Evolutionary conservation across 2,329 filamentous ascomycete species (phyloP), one percentile per base, ranked within the genome.

Genomic region (Penicillium sp.): DNA sequence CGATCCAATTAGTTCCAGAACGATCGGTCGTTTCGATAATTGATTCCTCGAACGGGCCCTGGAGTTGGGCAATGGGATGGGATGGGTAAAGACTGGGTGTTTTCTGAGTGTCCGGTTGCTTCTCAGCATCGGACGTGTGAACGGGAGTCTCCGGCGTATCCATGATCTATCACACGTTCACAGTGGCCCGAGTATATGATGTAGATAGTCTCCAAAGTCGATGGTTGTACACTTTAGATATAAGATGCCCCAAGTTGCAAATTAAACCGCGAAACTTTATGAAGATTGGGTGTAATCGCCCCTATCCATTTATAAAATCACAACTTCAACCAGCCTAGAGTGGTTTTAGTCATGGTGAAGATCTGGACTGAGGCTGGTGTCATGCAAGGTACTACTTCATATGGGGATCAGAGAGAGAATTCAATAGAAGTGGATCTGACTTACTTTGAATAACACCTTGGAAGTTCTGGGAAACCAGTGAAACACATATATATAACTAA

Each of bases 1-100:
- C 68, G 5, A 71, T 58, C 62, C 70, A 66, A 13, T 73, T 59
- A 31, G 54, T 59, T 10, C 57, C 54, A 9, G 61, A 48, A 16
- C 58, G 60, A 34, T 69, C 56, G 22, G 64, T 60, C 11, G 75
- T 69, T 59, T 78, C 76, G 16, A 71, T 40, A 49, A 78, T 77
- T 5, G 76, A 78, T 61, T 78, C 76, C 57, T 78, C 75, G 57
- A 78, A 78, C 0, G 76, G 73, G 5, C 74, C 74, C 59, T 78
- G 76, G 11, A 78, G 62, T 50, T 76, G 71, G n/a, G 68, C 47
- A 40, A 78, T 72, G 5, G 76, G 76, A 59, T 78, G 76, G 16
- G 63, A 52, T 11, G 76, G 74, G 13, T 68, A 64, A 6, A 62
- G 54, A 32, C 58, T 58, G 31, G 47, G 26, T 34, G 47, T 39